Conservation (phyloP, 768 basidiomycete genomes). For the Rhizopogon salebrosus region DNA sequence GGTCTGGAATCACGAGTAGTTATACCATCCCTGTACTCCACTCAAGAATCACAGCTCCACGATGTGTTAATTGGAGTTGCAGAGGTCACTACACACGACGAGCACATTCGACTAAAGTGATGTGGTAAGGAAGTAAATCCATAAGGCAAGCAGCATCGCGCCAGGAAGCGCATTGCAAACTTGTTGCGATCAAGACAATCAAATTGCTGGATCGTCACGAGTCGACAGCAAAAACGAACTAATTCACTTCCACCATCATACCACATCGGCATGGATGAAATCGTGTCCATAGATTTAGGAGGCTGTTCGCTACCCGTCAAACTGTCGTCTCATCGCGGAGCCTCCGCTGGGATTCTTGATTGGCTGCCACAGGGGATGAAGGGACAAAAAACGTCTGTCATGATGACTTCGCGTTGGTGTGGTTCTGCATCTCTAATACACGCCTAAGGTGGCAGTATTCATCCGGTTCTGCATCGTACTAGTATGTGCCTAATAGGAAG, state of each 20-base stretch:
- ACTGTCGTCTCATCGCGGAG: background rate
- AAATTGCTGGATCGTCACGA: background rate
- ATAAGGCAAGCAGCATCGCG: background rate
- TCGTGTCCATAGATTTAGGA: background rate
- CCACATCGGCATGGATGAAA: background rate
- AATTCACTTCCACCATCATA: constrained; percentile 1
- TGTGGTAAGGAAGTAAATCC: background rate
- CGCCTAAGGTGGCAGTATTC: background rate
- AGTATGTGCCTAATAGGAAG: no score
- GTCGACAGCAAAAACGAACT: background rate
- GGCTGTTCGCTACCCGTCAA: background rate
- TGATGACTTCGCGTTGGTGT: background rate
- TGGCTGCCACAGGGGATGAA: constrained; percentile 1
- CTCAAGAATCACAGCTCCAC: background rate
- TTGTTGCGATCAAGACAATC: background rate
- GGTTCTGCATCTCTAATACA: background rate
- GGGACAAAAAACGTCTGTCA: background rate
- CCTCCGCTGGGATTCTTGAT: background rate
- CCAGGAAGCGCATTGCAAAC: background rate
- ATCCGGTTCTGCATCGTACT: background rate
- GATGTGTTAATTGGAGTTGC: background rate
- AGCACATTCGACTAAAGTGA: no score
- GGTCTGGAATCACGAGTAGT: background rate
- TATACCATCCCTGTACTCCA: background rate
- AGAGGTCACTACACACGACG: background rate